Evolutionary conservation across 106 monocot species (phyloP).

Genomic region (Iris macrosiphon): DNA sequence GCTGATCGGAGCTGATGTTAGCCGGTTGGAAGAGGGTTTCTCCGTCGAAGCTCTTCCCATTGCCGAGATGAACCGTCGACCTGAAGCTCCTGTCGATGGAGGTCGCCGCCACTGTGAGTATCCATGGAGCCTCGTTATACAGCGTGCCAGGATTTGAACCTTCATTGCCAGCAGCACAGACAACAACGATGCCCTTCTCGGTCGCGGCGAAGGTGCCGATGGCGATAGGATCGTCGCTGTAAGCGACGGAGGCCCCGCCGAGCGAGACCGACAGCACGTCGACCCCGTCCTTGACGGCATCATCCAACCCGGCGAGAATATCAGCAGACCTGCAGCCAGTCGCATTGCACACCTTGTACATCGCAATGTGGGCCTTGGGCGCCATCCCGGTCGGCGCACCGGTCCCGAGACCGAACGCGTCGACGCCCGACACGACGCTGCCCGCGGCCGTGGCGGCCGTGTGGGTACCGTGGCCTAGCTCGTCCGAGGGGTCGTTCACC

Average conservation of each 20-base stretch:
- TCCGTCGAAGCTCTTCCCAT: slow-evolving; percentile 18
- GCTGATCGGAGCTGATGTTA: neutral
- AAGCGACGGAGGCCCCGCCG: neutral
- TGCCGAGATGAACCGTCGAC: slow-evolving; percentile 22
- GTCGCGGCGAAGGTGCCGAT: slow-evolving; percentile 19
- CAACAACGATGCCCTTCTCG: slow-evolving; percentile 14
- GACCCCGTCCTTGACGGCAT: slow-evolving; percentile 22
- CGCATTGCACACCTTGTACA: slow-evolving; percentile 25
- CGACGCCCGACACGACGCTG: slow-evolving; percentile 12
- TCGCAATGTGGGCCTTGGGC: slow-evolving; percentile 16
- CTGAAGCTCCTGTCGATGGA: slow-evolving; percentile 23
- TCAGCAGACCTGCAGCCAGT: slow-evolving; percentile 1
- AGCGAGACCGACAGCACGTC: slow-evolving; percentile 19
- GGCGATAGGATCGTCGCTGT: neutral
- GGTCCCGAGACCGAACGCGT: slow-evolving; percentile 5
- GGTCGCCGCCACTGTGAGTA: slow-evolving; percentile 27
- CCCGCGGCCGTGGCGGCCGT: slow-evolving; percentile 35
- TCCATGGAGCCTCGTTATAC: slow-evolving; percentile 27
- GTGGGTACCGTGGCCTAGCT: slow-evolving; percentile 32
- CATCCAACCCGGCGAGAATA: slow-evolving; percentile 20
- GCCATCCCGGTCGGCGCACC: slow-evolving; percentile 20
- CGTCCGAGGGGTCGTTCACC: neutral
- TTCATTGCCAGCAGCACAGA: slow-evolving; percentile 21
- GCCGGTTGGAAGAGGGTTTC: slow-evolving; percentile 19
- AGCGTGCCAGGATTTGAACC: slow-evolving; percentile 9